Percentiles rank a stretch among this genome's conserved stretches.
phyloP scores from a whole-genome alignment of 208 protist genomes.

The Wallacemonas sp. region DNA sequence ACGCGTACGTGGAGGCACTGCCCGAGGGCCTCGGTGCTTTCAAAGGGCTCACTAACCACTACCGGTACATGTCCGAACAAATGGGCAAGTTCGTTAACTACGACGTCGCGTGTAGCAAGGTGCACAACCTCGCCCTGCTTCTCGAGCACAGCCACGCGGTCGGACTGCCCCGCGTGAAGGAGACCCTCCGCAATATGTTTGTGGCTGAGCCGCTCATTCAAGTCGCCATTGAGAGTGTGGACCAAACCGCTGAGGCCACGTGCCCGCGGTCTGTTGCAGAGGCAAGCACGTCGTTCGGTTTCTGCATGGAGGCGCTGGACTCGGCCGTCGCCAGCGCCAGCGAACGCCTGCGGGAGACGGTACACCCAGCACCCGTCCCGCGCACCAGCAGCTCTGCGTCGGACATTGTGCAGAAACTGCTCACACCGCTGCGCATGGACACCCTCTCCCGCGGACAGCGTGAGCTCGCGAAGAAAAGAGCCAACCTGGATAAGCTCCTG shows the following conservation, averaged over 20 bases:
- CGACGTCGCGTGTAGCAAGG: conserved; percentile 75
- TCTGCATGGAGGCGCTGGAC: conserved; percentile 77
- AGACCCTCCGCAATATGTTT: conserved; percentile 61
- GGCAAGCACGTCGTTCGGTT: conserved; percentile 58
- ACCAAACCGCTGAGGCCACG: conserved; percentile 12
- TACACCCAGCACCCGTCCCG: neutral
- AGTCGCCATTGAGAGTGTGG: conserved; percentile 55
- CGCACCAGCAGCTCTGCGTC: conserved; percentile 37
- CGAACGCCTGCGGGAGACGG: neutral
- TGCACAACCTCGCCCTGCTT: conserved; percentile 75
- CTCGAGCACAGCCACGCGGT: conserved; percentile 52
- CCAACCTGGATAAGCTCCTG: conserved; percentile 38
- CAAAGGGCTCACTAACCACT: conserved; percentile 75
- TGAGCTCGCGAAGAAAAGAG: conserved; percentile 39
- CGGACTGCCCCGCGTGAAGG: conserved; percentile 43
- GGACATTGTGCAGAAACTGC: conserved; percentile 34
- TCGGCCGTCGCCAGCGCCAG: conserved; percentile 22
- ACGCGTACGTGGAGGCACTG: conserved; percentile 63
- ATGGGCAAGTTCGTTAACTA: conserved; percentile 78
- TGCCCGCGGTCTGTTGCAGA: conserved; percentile 45
- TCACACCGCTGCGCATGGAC: conserved; percentile 17
- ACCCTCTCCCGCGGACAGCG: conserved; percentile 42
- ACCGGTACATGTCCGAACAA: conserved; percentile 75
- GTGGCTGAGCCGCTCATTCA: conserved; percentile 61
- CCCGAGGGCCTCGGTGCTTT: conserved; percentile 70